phyloP scores from a whole-genome alignment of 805 yeast genomes.

The Saccharomycopsis capsularis region DNA sequence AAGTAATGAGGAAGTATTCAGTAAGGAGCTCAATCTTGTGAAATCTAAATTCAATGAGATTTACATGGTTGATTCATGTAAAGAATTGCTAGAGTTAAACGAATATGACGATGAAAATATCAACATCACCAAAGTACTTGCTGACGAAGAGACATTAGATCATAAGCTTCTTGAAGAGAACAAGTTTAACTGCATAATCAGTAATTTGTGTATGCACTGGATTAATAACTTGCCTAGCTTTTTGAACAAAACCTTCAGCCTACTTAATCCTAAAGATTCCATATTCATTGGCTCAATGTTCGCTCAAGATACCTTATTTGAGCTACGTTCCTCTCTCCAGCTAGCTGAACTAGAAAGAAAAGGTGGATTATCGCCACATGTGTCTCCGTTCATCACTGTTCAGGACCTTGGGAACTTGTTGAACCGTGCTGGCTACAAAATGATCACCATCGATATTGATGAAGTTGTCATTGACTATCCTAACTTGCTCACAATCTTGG shows the following conservation, averaged over 20 bases:
- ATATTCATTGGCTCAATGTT: slow-evolving; percentile 73
- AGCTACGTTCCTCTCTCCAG: slow-evolving; percentile 71
- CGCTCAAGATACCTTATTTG: slow-evolving; percentile 83
- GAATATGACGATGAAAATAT: slow-evolving; percentile 36
- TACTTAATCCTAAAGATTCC: slow-evolving; percentile 66
- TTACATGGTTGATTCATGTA: slow-evolving; percentile 62
- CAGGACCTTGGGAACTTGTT: slow-evolving; percentile 68
- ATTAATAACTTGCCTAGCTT: slow-evolving; percentile 73
- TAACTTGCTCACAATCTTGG: slow-evolving; percentile 55
- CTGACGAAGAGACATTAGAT: slow-evolving; percentile 61
- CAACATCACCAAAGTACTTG: slow-evolving; percentile 42
- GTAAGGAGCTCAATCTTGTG: slow-evolving; percentile 48
- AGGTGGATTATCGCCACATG: slow-evolving; percentile 76
- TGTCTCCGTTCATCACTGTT: slow-evolving; percentile 74
- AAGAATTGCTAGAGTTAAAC: slow-evolving; percentile 44
- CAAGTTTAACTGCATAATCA: slow-evolving; percentile 62
- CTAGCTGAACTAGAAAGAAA: slow-evolving; percentile 73
- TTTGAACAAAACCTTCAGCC: slow-evolving; percentile 45
- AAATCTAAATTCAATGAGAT: slow-evolving; percentile 45
- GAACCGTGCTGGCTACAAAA: slow-evolving; percentile 69
- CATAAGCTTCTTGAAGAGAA: slow-evolving; percentile 35
- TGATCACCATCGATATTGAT: slow-evolving; percentile 79
- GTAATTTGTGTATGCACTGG: slow-evolving; percentile 77
- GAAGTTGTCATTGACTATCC: slow-evolving; percentile 78
- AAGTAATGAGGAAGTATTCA: slow-evolving; percentile 37